Conservation (phyloP, 2,329 filamentous ascomycete species). For the Talaromyces rugulosus region DNA sequence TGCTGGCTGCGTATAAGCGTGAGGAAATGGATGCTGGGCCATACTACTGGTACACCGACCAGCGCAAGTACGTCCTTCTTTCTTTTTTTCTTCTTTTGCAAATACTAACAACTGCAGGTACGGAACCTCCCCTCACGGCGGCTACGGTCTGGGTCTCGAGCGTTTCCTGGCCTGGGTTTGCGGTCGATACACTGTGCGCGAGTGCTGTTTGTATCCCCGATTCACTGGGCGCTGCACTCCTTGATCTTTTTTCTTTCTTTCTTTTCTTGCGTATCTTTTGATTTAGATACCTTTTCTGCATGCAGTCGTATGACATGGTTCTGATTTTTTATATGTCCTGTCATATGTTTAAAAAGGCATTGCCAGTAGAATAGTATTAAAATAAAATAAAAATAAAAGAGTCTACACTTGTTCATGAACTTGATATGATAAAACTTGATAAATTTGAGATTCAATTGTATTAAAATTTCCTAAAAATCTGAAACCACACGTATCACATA, state of each 20-base stretch:
- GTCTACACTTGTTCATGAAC: too few relatives aligned
- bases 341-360: neutral
- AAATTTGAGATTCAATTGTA: neutral
- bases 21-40: slow-evolving; percentile 78
- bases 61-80: slow-evolving; percentile 71
- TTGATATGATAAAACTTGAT: too few relatives aligned
- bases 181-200: slow-evolving; percentile 61
- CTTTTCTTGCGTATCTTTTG: neutral
- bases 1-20: slow-evolving; percentile 81
- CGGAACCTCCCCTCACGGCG: slow-evolving; percentile 85
- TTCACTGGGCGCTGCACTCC: slow-evolving; percentile 50
- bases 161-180: slow-evolving; percentile 68
- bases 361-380: neutral
- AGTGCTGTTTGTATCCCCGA: slow-evolving; percentile 51
- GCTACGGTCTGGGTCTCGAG: slow-evolving; percentile 89
- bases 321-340: neutral
- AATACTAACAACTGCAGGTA: slow-evolving; percentile 54
- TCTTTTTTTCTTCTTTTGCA: neutral
- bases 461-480: neutral
- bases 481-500: too few relatives aligned
- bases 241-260: slow-evolving; percentile 19
- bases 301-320: neutral
- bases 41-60: slow-evolving; percentile 99
- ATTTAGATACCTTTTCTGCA: neutral
- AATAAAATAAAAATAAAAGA: neutral